Base-by-base conservation (phyloP, 192 early-diverging fungal genomes). In the Obelidium mucronatum region DNA sequence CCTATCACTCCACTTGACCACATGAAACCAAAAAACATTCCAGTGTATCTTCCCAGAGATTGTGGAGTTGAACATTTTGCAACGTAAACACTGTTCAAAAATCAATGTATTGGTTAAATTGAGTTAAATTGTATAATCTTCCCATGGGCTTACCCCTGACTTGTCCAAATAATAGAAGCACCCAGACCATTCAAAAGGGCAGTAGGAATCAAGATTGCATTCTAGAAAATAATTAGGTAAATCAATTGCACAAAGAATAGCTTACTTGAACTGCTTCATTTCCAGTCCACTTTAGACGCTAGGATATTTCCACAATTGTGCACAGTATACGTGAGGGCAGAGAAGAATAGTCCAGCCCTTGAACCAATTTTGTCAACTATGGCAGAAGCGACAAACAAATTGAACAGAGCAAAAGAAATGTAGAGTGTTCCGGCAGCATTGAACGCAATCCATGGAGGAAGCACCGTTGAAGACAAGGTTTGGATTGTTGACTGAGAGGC, bases 21-120 rank as follows among this genome's bases (percentile, higher is more conserved):
- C 52, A 78, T 64, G 44, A 72, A 40, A 5, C 69, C 77, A 28
- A 73, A 78, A 54, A 78, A 78, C 22, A 54, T 54, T 56, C 77
- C 77, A 11, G 77, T 58, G 62, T 72, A 73, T 17, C 48, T 17
- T 2, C 77, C 77, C 0, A 73, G 59, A 35, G 77, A 53, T n/a
- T 34, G 24, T 5, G 67, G 77, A 5, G 42, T 26, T 40, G 69
- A 44, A 34, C 77, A 73, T 73, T 67, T 60, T 3, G 77, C 48
- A 2, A 78, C 58, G 36, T 73, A 78, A 15, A 71, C 66, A 19
- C 63, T 40, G 11, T 28, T 15, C n/a, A n/a, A n/a, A n/a, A n/a
- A n/a, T n/a, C n/a, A n/a, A n/a, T n/a, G 37, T 51, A 13, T 51
- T 51, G 37, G 39, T 65, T 40, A 37, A 28, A 13, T 60, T 8